Evolutionary conservation across 1,284 basidiomycete species (phyloP).

Genomic region (Sutorius eximius): DNA sequence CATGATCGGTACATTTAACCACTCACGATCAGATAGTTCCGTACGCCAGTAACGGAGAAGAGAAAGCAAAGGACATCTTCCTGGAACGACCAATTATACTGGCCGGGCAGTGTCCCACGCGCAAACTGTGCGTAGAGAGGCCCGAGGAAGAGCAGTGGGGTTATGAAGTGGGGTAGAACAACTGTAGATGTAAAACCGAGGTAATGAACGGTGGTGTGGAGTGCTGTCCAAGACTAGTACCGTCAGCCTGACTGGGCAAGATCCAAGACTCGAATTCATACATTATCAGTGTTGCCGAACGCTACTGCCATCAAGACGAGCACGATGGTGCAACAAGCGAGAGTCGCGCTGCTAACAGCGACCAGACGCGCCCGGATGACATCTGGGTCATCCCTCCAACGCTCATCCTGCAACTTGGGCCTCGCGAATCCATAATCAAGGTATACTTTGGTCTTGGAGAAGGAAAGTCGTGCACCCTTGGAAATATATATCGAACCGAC

Average conservation of each 20-base stretch:
- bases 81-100: slow-evolving; percentile 51
- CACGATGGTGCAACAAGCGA: slow-evolving; percentile 50
- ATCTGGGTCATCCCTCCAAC: slow-evolving; percentile 71
- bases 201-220: slow-evolving; percentile 17
- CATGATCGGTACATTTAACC: neutral
- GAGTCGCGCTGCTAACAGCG: slow-evolving; percentile 58
- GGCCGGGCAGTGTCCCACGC: slow-evolving; percentile 58
- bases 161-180: slow-evolving; percentile 63
- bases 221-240: slow-evolving; percentile 15
- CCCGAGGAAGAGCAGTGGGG: slow-evolving; percentile 80
- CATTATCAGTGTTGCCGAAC: slow-evolving; percentile 27
- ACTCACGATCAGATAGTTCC: slow-evolving; percentile 82
- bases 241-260: slow-evolving; percentile 9
- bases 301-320: slow-evolving; percentile 39
- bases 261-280: slow-evolving; percentile 27
- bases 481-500: slow-evolving; percentile 67
- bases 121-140: slow-evolving; percentile 73
- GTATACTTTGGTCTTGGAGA: slow-evolving; percentile 33
- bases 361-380: slow-evolving; percentile 69
- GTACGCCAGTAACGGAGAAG: slow-evolving; percentile 54
- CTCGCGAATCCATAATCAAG: slow-evolving; percentile 32
- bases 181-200: slow-evolving; percentile 25
- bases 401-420: slow-evolving; percentile 37
- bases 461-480: slow-evolving; percentile 54
- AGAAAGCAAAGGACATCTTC: slow-evolving; percentile 44